Percentiles rank a stretch among this genome's conserved stretches.
phyloP scores from a whole-genome alignment of 495 filamentous ascomycete genomes.

The Hypoxylon subgilvum region DNA sequence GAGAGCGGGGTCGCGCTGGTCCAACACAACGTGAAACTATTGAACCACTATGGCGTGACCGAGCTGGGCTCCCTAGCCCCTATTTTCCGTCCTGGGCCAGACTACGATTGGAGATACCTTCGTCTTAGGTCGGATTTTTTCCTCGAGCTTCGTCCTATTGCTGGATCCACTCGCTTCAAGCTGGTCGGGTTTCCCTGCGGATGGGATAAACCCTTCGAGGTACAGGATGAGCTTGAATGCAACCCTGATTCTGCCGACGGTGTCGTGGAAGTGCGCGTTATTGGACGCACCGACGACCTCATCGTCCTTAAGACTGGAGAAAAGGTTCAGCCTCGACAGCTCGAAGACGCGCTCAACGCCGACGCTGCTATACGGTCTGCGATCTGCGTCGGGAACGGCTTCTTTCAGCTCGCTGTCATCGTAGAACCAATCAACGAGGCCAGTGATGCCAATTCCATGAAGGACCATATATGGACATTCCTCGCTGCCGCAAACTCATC shows the following conservation, averaged over 20 bases:
- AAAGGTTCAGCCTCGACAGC: slow-evolving; percentile 42
- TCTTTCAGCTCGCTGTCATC: slow-evolving; percentile 45
- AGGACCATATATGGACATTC: slow-evolving; percentile 38
- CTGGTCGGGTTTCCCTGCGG: slow-evolving; percentile 38
- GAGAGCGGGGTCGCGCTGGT: slow-evolving; percentile 26
- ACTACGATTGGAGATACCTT: slow-evolving; percentile 49
- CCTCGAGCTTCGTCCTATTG: slow-evolving; percentile 26
- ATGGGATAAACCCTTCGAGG: slow-evolving; percentile 35
- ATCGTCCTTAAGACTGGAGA: slow-evolving; percentile 51
- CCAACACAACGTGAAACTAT: slow-evolving; percentile 35
- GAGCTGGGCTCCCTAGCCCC: slow-evolving; percentile 48
- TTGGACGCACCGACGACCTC: slow-evolving; percentile 48
- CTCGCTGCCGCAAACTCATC: slow-evolving; percentile 27
- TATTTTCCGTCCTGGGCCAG: slow-evolving; percentile 39
- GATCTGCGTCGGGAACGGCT: slow-evolving; percentile 44
- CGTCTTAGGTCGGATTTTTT: slow-evolving; percentile 44
- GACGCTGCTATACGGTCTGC: slow-evolving; percentile 33
- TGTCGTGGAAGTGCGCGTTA: slow-evolving; percentile 27
- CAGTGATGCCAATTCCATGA: slow-evolving; percentile 17
- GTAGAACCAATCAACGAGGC: slow-evolving; percentile 34
- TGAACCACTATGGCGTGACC: slow-evolving; percentile 50
- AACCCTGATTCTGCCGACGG: slow-evolving; percentile 23
- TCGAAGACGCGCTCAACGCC: slow-evolving; percentile 39
- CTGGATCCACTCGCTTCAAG: slow-evolving; percentile 13
- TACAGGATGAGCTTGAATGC: slow-evolving; percentile 40